These are phyloP conservation scores for Neodidymelliopsis sp. DNA, from an alignment of 2,329 filamentous ascomycete species.

Conservation along the genomic window DNA sequence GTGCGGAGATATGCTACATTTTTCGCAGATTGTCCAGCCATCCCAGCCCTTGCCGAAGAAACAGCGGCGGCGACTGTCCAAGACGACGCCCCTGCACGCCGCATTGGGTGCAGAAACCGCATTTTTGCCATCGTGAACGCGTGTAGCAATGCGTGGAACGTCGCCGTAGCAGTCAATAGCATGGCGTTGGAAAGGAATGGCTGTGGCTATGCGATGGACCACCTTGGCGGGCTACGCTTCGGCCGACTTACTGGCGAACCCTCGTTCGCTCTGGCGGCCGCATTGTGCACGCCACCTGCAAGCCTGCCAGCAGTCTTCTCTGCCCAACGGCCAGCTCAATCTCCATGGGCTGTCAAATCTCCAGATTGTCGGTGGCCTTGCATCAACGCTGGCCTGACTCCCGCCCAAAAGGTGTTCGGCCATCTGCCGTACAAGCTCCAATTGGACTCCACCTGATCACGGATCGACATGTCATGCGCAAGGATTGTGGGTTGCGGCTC, in stretches of 20 bases:
- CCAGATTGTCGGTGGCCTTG: slow-evolving; percentile 13
- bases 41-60: slow-evolving; percentile 24
- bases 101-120: slow-evolving; percentile 17
- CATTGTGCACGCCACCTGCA: slow-evolving; percentile 16
- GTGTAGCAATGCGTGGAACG: slow-evolving; percentile 28
- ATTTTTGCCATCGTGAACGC: slow-evolving; percentile 30
- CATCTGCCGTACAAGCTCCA: slow-evolving; percentile 12
- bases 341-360: slow-evolving; percentile 14
- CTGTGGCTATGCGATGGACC: slow-evolving; percentile 25
- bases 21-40: slow-evolving; percentile 36
- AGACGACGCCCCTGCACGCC: slow-evolving; percentile 9
- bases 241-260: slow-evolving; percentile 15
- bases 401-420: slow-evolving; percentile 24
- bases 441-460: slow-evolving; percentile 23
- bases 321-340: slow-evolving; percentile 10
- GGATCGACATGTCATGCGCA: slow-evolving; percentile 34
- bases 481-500: slow-evolving; percentile 14
- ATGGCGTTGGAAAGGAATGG: slow-evolving; percentile 9
- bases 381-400: slow-evolving; percentile 25
- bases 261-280: slow-evolving; percentile 7
- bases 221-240: slow-evolving; percentile 15
- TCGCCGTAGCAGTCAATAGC: slow-evolving; percentile 21
- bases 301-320: slow-evolving; percentile 17
- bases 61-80: slow-evolving; percentile 24
- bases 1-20: slow-evolving; percentile 22